phyloP scores from a whole-genome alignment of 1,284 basidiomycete species.

The Sporisorium sorghi region DNA sequence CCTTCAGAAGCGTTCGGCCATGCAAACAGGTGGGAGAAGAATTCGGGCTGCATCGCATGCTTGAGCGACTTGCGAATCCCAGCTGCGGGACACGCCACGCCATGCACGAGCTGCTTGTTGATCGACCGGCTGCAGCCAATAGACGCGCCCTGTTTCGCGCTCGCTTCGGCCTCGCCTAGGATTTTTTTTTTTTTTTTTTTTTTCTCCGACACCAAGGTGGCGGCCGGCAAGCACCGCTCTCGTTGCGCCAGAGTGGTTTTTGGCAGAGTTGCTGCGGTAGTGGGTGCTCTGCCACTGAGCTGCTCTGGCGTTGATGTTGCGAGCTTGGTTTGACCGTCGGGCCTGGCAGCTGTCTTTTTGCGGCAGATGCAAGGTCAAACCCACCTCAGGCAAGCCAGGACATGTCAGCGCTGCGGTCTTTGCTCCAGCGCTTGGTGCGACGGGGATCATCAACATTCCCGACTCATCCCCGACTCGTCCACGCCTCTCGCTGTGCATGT shows the following conservation, averaged over 20 bases:
- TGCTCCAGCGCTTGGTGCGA: too few relatives aligned
- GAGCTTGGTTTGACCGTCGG: too few relatives aligned
- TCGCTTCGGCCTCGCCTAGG: conserved; percentile 10
- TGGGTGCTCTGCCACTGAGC: too few relatives aligned
- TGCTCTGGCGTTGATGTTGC: neutral
- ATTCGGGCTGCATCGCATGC: neutral
- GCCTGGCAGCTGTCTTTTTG: too few relatives aligned
- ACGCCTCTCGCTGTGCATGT: neutral
- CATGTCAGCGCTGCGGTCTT: neutral
- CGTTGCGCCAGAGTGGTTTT: conserved; percentile 4
- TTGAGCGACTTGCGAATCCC: too few relatives aligned
- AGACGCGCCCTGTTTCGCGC: conserved; percentile 8
- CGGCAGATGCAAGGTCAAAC: neutral
- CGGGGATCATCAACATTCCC: too few relatives aligned
- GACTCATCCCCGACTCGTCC: too few relatives aligned
- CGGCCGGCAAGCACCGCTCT: neutral
- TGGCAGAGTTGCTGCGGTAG: neutral
- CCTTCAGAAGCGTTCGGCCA: too few relatives aligned
- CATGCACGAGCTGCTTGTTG: conserved; percentile 31
- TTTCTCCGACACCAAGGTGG: conserved; percentile 3
- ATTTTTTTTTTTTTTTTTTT: conserved; percentile 14
- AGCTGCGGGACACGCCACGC: conserved; percentile 13
- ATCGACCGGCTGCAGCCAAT: conserved; percentile 31
- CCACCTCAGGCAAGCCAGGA: neutral
- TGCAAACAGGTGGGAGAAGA: neutral